A percentile compares a stretch with the other conserved stretches of the same genome.
Evolutionary conservation across 2,329 filamentous ascomycete species (phyloP).

Genomic region (Alternaria hordeiaustralica): DNA sequence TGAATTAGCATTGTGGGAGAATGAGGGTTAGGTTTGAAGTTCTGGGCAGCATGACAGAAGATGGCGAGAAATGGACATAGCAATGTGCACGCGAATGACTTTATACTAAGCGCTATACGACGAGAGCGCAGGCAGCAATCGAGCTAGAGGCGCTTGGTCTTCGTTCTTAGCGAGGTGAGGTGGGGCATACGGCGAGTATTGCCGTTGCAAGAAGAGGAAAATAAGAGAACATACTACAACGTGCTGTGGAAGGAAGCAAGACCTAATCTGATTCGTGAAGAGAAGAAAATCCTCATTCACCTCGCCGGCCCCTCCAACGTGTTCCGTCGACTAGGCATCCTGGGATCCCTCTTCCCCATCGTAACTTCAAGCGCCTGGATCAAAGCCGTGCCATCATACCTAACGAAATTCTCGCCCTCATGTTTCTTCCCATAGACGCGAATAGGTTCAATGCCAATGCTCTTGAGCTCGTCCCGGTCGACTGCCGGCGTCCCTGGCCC

Average conservation of each 20-base stretch:
- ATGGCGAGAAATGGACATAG: background rate
- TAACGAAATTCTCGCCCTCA: slow-evolving; percentile 61
- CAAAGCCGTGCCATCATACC: slow-evolving; percentile 79
- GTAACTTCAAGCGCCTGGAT: slow-evolving; percentile 78
- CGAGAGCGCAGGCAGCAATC: background rate
- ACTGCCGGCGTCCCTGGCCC: slow-evolving; percentile 73
- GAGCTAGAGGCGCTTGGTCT: background rate
- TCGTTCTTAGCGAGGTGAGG: background rate
- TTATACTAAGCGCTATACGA: background rate
- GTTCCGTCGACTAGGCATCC: slow-evolving; percentile 64
- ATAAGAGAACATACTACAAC: no score
- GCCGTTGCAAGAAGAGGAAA: background rate
- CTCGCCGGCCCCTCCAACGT: slow-evolving; percentile 46
- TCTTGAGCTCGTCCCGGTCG: slow-evolving; percentile 67
- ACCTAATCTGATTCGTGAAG: background rate
- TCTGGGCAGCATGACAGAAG: no score
- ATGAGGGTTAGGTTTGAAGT: background rate
- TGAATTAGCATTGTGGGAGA: background rate
- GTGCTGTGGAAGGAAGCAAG: no score
- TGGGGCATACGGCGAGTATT: background rate
- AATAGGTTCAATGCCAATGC: slow-evolving; percentile 77
- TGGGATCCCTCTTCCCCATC: slow-evolving; percentile 69
- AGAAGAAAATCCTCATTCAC: background rate
- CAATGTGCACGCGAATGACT: background rate
- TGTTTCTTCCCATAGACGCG: slow-evolving; percentile 75